Evolutionary conservation across 441 rosid genomes (phyloP).

Genomic region (Populus hybrid): DNA sequence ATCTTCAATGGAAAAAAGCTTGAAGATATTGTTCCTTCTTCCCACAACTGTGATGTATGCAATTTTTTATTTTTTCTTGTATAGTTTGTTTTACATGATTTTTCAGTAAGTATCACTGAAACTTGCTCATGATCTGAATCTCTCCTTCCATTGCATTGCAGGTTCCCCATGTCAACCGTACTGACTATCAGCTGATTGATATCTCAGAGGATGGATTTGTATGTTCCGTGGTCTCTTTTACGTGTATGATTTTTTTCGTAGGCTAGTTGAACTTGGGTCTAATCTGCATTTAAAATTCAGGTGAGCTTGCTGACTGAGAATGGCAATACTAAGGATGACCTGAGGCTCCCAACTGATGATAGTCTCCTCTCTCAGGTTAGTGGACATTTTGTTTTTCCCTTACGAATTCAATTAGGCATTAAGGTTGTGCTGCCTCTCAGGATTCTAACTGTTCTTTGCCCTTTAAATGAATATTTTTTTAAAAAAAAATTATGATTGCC

Average conservation of each 20-base stretch:
- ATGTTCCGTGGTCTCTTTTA: background rate
- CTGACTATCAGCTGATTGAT: constrained; percentile 89
- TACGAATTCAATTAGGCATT: background rate
- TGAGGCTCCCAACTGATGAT: constrained; percentile 91
- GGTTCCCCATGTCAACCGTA: constrained; percentile 95
- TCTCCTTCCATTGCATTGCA: constrained; percentile 17
- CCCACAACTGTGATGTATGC: constrained; percentile 92
- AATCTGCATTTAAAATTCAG: constrained; percentile 28
- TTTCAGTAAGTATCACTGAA: background rate
- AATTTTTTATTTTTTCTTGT: background rate
- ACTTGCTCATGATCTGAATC: background rate
- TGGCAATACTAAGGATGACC: constrained; percentile 93
- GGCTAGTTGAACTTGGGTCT: background rate
- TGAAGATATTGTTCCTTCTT: constrained; percentile 94
- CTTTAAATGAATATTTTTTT: background rate
- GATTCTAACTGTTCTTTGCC: background rate
- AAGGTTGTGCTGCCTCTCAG: background rate
- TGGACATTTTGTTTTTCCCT: background rate
- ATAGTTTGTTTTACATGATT: background rate
- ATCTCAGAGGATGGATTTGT: constrained; percentile 98
- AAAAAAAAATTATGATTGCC: background rate
- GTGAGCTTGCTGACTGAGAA: constrained; percentile 81
- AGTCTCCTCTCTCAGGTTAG: constrained; percentile 58
- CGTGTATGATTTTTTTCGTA: background rate
- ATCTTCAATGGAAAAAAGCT: constrained; percentile 91